phyloP scores from a whole-genome alignment of 2,329 filamentous ascomycete species.

The Sporothrix sp. region DNA sequence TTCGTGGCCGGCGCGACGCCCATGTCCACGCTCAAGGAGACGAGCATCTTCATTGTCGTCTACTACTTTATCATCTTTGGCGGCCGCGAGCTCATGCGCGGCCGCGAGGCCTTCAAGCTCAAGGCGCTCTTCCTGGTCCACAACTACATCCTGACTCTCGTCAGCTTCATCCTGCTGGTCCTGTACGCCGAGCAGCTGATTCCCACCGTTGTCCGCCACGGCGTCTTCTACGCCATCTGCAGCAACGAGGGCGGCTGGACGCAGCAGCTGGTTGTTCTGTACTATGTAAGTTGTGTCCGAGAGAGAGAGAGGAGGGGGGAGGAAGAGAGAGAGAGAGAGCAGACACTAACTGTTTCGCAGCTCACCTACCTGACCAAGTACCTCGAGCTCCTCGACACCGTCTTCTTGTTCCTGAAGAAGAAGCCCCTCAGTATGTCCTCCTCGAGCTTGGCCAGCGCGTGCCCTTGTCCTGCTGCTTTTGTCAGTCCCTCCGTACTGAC shows the following conservation, averaged over 20 bases:
- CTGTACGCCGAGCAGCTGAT: slow-evolving; percentile 89
- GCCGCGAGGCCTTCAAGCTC: slow-evolving; percentile 74
- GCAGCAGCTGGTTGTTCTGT: slow-evolving; percentile 81
- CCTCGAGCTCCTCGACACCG: slow-evolving; percentile 86
- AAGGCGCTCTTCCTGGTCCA: slow-evolving; percentile 87
- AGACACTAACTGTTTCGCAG: slow-evolving; percentile 43
- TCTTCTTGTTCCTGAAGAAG: slow-evolving; percentile 98
- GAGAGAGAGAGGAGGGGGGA: not conserved
- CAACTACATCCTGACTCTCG: slow-evolving; percentile 86
- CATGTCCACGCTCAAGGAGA: slow-evolving; percentile 82
- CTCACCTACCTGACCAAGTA: slow-evolving; percentile 98
- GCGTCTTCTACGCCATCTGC: slow-evolving; percentile 87
- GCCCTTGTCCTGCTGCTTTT: not conserved
- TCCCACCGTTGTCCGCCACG: slow-evolving; percentile 68
- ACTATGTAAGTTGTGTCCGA: slow-evolving; percentile 66
- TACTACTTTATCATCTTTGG: slow-evolving; percentile 95
- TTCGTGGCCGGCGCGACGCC: slow-evolving; percentile 76
- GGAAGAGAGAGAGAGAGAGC: not conserved
- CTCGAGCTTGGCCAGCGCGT: not conserved
- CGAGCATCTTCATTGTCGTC: slow-evolving; percentile 65
- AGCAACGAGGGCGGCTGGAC: slow-evolving; percentile 79
- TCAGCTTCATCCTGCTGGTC: slow-evolving; percentile 69
- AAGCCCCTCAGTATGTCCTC: slow-evolving; percentile 71
- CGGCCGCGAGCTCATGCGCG: slow-evolving; percentile 85
- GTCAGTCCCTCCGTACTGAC: too few relatives aligned